A percentile compares a stretch with the other conserved stretches of the same genome.
Conservation (phyloP, 257 asterid species). For the Nyctanthes arbortristis region DNA sequence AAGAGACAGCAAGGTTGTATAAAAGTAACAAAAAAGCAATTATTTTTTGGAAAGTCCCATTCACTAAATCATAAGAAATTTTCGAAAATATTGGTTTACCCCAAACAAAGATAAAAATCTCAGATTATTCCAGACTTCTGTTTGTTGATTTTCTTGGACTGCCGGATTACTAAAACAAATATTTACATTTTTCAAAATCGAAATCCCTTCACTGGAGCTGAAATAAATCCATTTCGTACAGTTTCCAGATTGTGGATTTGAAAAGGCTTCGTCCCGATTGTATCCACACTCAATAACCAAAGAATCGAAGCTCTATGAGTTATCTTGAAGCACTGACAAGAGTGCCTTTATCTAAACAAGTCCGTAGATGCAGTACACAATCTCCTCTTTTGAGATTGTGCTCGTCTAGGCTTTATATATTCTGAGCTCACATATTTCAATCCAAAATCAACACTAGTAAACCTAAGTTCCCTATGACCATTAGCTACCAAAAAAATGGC, state of each 20-base stretch:
- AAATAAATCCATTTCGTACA: no score
- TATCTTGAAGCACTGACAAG: not conserved
- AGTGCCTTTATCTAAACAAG: not conserved
- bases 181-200: not conserved
- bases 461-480: not conserved
- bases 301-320: no score
- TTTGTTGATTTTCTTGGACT: not conserved
- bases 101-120: not conserved
- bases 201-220: not conserved
- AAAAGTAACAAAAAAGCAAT: constrained; percentile 1
- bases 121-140: not conserved
- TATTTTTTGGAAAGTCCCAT: not conserved
- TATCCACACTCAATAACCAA: no score
- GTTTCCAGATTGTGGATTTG: no score
- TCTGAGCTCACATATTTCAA: not conserved
- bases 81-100: not conserved
- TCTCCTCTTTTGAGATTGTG: not conserved
- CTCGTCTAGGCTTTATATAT: not conserved
- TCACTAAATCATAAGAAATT: not conserved
- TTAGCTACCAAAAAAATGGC: not conserved
- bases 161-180: not conserved
- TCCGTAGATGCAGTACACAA: not conserved
- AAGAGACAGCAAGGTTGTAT: not conserved
- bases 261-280: no score
- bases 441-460: not conserved